Percentiles rank a stretch among this genome's conserved stretches.
Conservation (phyloP, 2,329 filamentous ascomycete genomes). For the Periconia macrospinosa region DNA sequence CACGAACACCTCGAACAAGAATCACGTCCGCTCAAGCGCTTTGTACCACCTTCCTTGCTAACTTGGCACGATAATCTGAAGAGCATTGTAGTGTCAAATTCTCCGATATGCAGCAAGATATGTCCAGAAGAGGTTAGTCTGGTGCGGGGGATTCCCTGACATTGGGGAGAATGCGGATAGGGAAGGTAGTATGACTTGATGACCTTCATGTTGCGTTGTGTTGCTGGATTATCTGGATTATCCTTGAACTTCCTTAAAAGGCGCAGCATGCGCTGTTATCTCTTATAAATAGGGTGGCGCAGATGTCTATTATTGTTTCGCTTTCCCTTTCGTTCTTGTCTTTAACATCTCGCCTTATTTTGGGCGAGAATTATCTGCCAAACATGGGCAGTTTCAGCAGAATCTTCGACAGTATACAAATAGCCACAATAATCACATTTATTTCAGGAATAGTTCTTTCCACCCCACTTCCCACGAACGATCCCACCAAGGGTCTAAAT, state of each 20-base stretch:
- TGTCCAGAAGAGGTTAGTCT: neutral
- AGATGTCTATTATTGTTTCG: too few relatives aligned
- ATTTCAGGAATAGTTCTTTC: neutral
- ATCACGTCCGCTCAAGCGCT: too few relatives aligned
- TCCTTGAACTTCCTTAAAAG: neutral
- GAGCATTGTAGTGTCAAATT: neutral
- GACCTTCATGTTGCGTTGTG: neutral
- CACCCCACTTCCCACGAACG: neutral
- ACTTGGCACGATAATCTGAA: neutral
- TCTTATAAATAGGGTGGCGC: neutral
- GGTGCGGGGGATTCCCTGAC: neutral
- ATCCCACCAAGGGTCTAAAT: neutral
- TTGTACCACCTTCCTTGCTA: too few relatives aligned
- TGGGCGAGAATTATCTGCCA: neutral
- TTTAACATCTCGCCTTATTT: neutral
- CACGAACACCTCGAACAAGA: too few relatives aligned
- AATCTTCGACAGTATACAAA: neutral
- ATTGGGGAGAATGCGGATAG: neutral
- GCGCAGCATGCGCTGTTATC: neutral
- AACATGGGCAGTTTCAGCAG: neutral
- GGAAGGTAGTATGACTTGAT: neutral
- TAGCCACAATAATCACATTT: neutral
- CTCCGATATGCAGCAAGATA: neutral
- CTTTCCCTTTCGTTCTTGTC: neutral
- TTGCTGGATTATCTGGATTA: neutral